Evolutionary conservation across 2,329 filamentous ascomycete genomes (phyloP).

Genomic region (Cryphonectria radicalis): DNA sequence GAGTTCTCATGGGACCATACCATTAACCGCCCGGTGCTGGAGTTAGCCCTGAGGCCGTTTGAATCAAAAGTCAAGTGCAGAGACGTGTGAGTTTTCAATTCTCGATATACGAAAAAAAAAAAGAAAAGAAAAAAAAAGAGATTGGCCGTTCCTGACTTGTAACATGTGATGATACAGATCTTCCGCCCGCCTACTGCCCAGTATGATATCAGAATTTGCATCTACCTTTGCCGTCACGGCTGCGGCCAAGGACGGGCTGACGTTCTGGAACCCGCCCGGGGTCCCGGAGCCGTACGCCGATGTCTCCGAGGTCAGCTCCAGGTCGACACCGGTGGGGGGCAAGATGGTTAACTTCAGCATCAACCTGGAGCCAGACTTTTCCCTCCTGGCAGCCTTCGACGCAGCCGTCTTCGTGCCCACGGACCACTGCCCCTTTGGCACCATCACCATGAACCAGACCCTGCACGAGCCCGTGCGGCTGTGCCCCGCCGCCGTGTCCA

Average conservation of each 20-base stretch:
- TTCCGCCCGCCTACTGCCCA: neutral
- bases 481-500: neutral
- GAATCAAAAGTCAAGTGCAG: neutral
- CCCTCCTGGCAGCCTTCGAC: neutral
- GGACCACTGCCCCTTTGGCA: neutral
- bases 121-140: no score
- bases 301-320: neutral
- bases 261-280: neutral
- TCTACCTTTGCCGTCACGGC: neutral
- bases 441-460: neutral
- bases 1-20: neutral
- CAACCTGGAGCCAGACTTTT: neutral
- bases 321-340: neutral
- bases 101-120: no score
- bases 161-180: neutral
- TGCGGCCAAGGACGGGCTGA: neutral
- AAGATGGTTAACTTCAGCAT: neutral
- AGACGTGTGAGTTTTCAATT: neutral
- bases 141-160: neutral
- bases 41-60: neutral
- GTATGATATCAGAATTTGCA: neutral
- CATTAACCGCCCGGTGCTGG: neutral
- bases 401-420: neutral
- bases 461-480: neutral
- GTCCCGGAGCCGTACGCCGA: neutral